Conservation (phyloP, 1,284 basidiomycete genomes). For the Heterobasidion parviporum region DNA sequence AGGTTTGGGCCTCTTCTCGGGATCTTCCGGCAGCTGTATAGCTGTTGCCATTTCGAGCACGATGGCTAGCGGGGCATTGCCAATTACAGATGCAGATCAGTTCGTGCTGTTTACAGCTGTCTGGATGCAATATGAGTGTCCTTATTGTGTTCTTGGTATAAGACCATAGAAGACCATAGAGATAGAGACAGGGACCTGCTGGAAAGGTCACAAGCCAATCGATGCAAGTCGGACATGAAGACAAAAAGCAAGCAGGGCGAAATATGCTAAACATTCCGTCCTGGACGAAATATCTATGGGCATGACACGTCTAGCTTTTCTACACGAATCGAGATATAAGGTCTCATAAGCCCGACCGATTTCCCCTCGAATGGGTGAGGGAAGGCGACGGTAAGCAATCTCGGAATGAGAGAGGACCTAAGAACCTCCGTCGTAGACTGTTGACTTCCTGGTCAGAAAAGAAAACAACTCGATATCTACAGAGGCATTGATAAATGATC, state of each 20-base stretch:
- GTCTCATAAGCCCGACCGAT: background rate
- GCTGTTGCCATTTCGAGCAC: background rate
- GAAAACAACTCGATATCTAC: background rate
- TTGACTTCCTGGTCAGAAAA: background rate
- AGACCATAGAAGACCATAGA: too few species aligned
- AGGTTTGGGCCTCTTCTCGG: constrained; percentile 1
- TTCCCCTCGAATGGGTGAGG: constrained; percentile 3
- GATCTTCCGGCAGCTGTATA: constrained; percentile 4
- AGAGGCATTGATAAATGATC: constrained; percentile 23
- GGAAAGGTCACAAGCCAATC: too few species aligned
- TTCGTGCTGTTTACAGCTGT: background rate
- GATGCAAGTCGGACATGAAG: too few species aligned
- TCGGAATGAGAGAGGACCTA: background rate
- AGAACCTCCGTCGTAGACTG: constrained; percentile 14
- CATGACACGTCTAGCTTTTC: too few species aligned
- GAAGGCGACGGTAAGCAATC: background rate
- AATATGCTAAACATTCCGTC: too few species aligned
- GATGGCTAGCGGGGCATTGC: background rate
- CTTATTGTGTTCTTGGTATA: too few species aligned
- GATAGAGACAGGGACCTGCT: too few species aligned
- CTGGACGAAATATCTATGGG: background rate
- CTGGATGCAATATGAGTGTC: background rate
- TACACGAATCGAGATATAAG: background rate
- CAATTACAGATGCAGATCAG: background rate
- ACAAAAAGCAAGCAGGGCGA: too few species aligned